Evolutionary conservation across 2,329 filamentous ascomycete species (phyloP).

Genomic region (Pestalotiopsis sp.): DNA sequence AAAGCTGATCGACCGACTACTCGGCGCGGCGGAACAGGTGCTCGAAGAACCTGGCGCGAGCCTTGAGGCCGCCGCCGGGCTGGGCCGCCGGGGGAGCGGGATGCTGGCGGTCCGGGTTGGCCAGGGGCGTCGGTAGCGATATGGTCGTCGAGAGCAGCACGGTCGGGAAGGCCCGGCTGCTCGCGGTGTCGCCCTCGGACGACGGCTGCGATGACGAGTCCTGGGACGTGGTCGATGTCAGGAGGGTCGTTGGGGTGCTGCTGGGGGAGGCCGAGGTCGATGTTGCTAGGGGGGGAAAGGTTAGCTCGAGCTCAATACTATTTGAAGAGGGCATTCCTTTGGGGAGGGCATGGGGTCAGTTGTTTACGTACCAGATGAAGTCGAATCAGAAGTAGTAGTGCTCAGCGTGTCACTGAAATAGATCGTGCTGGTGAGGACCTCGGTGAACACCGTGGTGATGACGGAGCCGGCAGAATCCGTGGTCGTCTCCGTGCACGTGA

Average conservation of each 20-base stretch:
- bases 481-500: conserved; percentile 20
- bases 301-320: neutral
- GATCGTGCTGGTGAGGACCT: conserved; percentile 4
- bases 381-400: neutral
- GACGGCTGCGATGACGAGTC: no score
- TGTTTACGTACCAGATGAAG: neutral
- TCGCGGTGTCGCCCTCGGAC: neutral
- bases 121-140: neutral
- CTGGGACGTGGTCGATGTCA: conserved; percentile 23
- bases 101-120: neutral
- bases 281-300: neutral
- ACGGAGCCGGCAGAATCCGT: conserved; percentile 14
- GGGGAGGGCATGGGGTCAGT: neutral
- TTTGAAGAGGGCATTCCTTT: neutral
- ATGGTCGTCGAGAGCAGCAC: neutral
- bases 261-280: conserved; percentile 11
- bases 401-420: conserved; percentile 11
- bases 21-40: neutral
- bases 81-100: neutral
- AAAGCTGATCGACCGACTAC: neutral
- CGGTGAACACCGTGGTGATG: conserved; percentile 4
- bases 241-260: conserved; percentile 25
- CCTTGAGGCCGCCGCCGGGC: neutral
- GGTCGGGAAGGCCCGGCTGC: neutral
- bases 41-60: neutral